phyloP scores from a whole-genome alignment of 495 filamentous ascomycete species.

The Margaritispora aquatica region DNA sequence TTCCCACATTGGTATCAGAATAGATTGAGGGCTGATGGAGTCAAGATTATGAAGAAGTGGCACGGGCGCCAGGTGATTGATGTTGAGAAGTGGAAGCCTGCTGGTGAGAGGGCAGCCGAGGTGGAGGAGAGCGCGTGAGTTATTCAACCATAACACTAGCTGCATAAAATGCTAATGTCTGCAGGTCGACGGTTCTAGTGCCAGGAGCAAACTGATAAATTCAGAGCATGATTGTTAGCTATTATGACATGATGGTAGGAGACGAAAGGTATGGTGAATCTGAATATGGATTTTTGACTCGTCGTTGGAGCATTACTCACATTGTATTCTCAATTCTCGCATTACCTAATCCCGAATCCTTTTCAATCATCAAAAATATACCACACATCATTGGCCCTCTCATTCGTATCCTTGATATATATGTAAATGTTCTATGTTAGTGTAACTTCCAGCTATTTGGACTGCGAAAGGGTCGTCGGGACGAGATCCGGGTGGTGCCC shows the following conservation, averaged over 20 bases:
- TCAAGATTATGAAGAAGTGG: constrained; percentile 38
- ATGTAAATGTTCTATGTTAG: too few relatives aligned
- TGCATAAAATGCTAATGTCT: background rate
- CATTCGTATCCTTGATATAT: too few relatives aligned
- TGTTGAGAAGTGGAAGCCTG: constrained; percentile 34
- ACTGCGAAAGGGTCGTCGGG: background rate
- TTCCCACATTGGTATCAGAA: constrained; percentile 41
- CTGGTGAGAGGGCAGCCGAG: constrained; percentile 29
- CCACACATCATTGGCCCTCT: too few relatives aligned
- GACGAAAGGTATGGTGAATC: too few relatives aligned
- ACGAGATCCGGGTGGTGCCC: background rate
- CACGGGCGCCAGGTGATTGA: constrained; percentile 44
- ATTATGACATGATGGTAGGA: too few relatives aligned
- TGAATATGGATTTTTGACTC: too few relatives aligned
- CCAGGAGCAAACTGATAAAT: background rate
- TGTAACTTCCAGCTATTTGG: too few relatives aligned
- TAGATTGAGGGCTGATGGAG: constrained; percentile 28
- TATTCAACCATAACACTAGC: background rate
- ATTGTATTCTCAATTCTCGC: too few relatives aligned
- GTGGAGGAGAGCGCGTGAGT: constrained; percentile 27
- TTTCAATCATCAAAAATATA: too few relatives aligned
- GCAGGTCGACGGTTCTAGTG: background rate
- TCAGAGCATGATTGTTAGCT: background rate
- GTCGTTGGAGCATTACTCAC: too few relatives aligned
- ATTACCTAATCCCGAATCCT: too few relatives aligned